Evolutionary conservation across 108 stramenopile genomes (phyloP).

Genomic region (Aurantiochytrium sp.): DNA sequence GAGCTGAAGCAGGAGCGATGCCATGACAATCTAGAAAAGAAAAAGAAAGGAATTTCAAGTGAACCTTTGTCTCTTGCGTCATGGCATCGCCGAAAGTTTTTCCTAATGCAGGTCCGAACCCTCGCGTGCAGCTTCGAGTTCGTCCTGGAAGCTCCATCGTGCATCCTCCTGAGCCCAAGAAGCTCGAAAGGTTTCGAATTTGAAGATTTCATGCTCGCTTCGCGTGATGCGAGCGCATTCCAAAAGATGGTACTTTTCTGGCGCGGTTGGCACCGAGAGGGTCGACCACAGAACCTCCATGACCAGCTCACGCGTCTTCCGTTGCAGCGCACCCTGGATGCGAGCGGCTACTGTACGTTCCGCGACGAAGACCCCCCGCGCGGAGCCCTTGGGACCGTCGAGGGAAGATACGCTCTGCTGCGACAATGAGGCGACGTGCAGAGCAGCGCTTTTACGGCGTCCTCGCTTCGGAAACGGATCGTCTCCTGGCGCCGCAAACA

Average conservation of each 20-base stretch:
- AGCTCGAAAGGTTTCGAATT: neutral
- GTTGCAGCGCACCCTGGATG: neutral
- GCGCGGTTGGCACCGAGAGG: neutral
- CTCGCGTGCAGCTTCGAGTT: neutral
- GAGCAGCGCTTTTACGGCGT: neutral
- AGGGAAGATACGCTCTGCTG: neutral
- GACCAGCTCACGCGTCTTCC: neutral
- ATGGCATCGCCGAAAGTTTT: too few relatives aligned
- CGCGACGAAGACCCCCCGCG: neutral
- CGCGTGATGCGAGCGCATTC: neutral
- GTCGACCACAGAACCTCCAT: neutral
- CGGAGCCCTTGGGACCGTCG: neutral
- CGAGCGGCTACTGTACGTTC: slow-evolving; percentile 2
- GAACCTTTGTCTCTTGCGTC: too few relatives aligned
- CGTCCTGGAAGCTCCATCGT: neutral
- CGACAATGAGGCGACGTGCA: neutral
- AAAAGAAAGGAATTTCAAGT: too few relatives aligned
- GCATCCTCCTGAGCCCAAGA: neutral
- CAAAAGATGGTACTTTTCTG: neutral
- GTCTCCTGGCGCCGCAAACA: neutral
- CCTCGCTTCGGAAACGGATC: neutral
- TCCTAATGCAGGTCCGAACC: neutral
- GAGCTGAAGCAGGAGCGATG: too few relatives aligned
- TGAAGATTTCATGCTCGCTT: neutral
- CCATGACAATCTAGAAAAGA: too few relatives aligned